Evolutionary conservation across 306 rosid genomes (phyloP).

Genomic region (Cicer judaicum): DNA sequence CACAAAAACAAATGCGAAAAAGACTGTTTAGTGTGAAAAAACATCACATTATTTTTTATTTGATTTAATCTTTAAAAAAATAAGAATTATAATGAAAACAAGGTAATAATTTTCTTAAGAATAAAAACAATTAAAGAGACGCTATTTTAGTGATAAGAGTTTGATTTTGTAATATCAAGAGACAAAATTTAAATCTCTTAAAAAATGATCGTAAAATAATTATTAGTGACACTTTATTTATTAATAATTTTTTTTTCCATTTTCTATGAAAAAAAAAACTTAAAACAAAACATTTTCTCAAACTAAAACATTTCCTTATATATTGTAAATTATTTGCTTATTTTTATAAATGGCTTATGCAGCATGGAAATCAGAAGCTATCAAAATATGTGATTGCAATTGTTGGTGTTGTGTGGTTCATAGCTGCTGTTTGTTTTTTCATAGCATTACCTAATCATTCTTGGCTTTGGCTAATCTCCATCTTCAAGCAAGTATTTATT

Average conservation of each 20-base stretch:
- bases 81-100: no score
- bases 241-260: no score
- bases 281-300: not conserved
- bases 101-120: no score
- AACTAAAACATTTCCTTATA: not conserved
- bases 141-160: no score
- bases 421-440: constrained; percentile 49
- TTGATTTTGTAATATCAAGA: no score
- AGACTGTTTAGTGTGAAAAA: not conserved
- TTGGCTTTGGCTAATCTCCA: constrained; percentile 61
- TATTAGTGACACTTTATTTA: no score
- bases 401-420: constrained; percentile 34
- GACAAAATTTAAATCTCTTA: no score
- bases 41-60: no score
- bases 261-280: not conserved
- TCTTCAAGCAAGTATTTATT: constrained; percentile 47
- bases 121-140: no score
- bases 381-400: constrained; percentile 42
- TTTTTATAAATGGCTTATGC: constrained; percentile 21
- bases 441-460: constrained; percentile 48
- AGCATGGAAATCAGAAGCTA: constrained; percentile 50
- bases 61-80: no score
- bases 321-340: not conserved
- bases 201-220: no score
- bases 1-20: not conserved